Evolutionary conservation across 129 eudicot species (phyloP).

Genomic region (Centaurea solstitialis): DNA sequence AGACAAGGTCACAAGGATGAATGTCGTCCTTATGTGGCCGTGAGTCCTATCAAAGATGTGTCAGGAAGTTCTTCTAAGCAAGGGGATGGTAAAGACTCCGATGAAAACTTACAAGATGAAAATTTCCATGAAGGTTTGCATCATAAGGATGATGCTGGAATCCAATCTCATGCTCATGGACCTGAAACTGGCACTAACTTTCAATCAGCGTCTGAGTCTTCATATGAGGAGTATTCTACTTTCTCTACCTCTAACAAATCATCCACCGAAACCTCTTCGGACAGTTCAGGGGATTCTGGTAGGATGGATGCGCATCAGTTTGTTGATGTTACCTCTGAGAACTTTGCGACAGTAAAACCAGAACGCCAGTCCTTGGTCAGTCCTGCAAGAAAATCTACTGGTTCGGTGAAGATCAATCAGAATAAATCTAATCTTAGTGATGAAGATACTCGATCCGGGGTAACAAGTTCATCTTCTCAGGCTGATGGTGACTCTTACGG

Average conservation of each 20-base stretch:
- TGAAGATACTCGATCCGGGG: constrained; percentile 30
- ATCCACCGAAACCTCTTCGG: constrained; percentile 21
- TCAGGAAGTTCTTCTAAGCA: constrained; percentile 27
- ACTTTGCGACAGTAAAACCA: constrained; percentile 27
- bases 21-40: constrained; percentile 49
- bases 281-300: constrained; percentile 28
- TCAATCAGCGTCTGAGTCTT: constrained; percentile 21
- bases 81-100: constrained; percentile 25
- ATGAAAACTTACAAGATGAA: constrained; percentile 26
- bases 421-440: constrained; percentile 16
- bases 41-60: constrained; percentile 28
- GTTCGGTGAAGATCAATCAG: constrained; percentile 26
- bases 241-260: constrained; percentile 34
- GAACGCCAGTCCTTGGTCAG: constrained; percentile 17
- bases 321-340: not conserved
- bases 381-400: constrained; percentile 12
- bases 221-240: constrained; percentile 32
- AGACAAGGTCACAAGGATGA: constrained; percentile 95
- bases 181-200: constrained; percentile 18
- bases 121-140: constrained; percentile 2
- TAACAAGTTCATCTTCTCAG: constrained; percentile 42
- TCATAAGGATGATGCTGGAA: constrained; percentile 27
- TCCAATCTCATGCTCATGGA: constrained; percentile 9
- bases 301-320: constrained; percentile 6
- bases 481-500: constrained; percentile 35